Evolutionary conservation across 805 yeast genomes (phyloP), one percentile per base, ranked within the genome.

Genomic region (Wickerhamiella kazuoi): DNA sequence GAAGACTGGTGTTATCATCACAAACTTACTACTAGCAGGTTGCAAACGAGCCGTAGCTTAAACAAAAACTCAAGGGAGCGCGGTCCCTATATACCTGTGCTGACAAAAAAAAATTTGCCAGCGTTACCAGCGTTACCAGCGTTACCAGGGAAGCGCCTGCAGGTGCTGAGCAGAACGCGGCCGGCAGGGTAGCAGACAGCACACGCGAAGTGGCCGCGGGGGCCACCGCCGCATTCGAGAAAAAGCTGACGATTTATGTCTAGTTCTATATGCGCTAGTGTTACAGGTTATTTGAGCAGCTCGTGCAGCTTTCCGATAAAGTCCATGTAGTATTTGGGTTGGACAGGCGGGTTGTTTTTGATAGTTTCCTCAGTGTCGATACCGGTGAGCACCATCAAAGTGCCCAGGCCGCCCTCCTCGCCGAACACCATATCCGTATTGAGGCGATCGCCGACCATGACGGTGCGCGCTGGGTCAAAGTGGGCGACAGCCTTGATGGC

Each of bases 361-460:
- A 80, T 76, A 19, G 67, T 64, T 33, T 68, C 73, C 48, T 79
- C 86, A 1, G 76, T 74, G 53, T 86, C 95, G 44, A 90, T 84
- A 34, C 98, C 98, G 2, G 93, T 79, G 40, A 90, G 68, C 2
- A 90, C 98, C 49, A 90, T 64, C 41, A 90, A 59, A 2, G 97
- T 86, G 40, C 77, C 84, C 34, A 90, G 66, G 1, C 90, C 90
- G 39, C 94, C 94, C 42, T 75, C 76, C 41, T 72, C 66, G 34
- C 97, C 98, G 57, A 90, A 90, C 53, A 70, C 71, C 76, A 90
- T 87, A 52, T 90, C 98, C 0, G 98, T 90, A 57, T 90, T 87
- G 43, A 90, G 65, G 47, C 98, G 68, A 56, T 90, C 98, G 17
- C 98, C 98, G 42, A 90, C 72, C 97, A 90, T 90, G 47, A 87